phyloP scores from a whole-genome alignment of 306 rosid genomes.

The Cucumis hystrix region DNA sequence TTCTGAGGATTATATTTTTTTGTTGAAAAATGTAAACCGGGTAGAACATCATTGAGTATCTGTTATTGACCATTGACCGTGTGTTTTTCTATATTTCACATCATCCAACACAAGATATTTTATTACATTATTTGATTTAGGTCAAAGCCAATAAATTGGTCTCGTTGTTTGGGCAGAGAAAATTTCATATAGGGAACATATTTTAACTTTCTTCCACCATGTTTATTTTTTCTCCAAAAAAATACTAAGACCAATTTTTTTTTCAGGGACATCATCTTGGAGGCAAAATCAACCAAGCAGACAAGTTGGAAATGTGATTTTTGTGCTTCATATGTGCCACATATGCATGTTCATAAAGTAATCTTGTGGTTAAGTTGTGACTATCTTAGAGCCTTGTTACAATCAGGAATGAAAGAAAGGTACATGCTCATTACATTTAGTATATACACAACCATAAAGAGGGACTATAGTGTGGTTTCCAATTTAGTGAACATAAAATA shows the following conservation, averaged over 20 bases:
- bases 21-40: neutral
- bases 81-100: neutral
- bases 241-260: constrained; percentile 11
- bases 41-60: neutral
- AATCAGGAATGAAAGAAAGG: constrained; percentile 94
- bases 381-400: constrained; percentile 59
- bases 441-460: neutral
- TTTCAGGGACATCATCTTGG: constrained; percentile 72
- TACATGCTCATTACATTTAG: constrained; percentile 3
- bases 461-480: neutral
- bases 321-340: constrained; percentile 50
- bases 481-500: neutral
- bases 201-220: neutral
- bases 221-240: constrained; percentile 10
- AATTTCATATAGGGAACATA: constrained; percentile 1
- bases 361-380: constrained; percentile 61
- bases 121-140: neutral
- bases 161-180: neutral
- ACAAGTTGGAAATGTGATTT: constrained; percentile 41
- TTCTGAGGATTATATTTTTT: neutral
- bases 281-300: constrained; percentile 36
- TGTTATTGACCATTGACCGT: neutral
- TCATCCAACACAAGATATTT: neutral
- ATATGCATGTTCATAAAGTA: constrained; percentile 74
- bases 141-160: neutral